Conservation (phyloP, 1,284 basidiomycete species). For the Trichosporon asahii region DNA sequence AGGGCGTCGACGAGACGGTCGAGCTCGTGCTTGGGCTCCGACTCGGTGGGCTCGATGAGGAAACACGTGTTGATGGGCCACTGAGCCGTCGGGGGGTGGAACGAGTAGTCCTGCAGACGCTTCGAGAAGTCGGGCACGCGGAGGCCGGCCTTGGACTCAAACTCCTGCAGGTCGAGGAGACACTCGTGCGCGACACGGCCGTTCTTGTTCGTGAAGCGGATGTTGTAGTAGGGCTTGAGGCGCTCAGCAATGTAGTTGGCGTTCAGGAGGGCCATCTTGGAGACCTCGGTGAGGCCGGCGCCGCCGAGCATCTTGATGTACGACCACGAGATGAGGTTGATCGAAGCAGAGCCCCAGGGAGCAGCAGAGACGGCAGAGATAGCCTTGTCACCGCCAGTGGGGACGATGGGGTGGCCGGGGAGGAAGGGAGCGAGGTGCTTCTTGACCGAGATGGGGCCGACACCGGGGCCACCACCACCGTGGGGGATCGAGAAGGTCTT, state of each 20-base stretch:
- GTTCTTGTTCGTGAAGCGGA: slow-evolving; percentile 86
- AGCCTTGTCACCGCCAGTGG: slow-evolving; percentile 64
- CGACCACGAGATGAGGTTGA: slow-evolving; percentile 95
- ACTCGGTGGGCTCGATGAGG: slow-evolving; percentile 91
- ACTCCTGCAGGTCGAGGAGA: slow-evolving; percentile 90
- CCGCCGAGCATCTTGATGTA: slow-evolving; percentile 98
- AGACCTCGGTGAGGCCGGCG: slow-evolving; percentile 75
- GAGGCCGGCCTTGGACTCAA: slow-evolving; percentile 79
- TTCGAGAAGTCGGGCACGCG: slow-evolving; percentile 97
- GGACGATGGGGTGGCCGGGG: slow-evolving; percentile 78
- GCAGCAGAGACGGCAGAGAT: slow-evolving; percentile 88
- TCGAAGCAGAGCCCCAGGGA: slow-evolving; percentile 90
- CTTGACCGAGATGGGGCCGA: slow-evolving; percentile 88
- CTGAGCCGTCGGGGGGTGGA: slow-evolving; percentile 50
- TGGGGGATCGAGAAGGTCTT: slow-evolving; percentile 75
- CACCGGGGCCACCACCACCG: slow-evolving; percentile 92
- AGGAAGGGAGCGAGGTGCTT: slow-evolving; percentile 92
- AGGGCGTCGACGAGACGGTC: slow-evolving; percentile 95
- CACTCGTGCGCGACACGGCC: slow-evolving; percentile 93
- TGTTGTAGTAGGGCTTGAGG: slow-evolving; percentile 76
- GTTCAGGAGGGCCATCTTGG: slow-evolving; percentile 82
- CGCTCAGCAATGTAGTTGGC: slow-evolving; percentile 96
- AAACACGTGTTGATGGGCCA: slow-evolving; percentile 85
- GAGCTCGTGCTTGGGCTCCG: slow-evolving; percentile 83
- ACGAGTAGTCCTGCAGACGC: slow-evolving; percentile 61